Conservation (phyloP, 768 basidiomycete species). For the Lentinula edodes region DNA sequence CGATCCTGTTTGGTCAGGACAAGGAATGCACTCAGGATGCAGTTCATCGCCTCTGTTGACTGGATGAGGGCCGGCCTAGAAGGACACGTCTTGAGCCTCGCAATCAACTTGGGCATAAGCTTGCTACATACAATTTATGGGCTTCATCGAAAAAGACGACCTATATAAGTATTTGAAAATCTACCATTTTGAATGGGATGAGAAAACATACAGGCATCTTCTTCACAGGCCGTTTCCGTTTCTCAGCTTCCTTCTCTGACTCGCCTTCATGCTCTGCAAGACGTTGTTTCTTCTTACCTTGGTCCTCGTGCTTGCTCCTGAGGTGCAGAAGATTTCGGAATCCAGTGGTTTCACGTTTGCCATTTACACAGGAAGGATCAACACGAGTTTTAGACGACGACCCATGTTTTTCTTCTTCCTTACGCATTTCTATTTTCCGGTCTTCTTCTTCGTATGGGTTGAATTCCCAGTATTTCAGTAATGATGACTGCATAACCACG, state of each 20-base stretch:
- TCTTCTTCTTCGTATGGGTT: conserved; percentile 32
- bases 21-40: conserved; percentile 78
- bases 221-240: conserved; percentile 39
- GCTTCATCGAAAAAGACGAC: conserved; percentile 81
- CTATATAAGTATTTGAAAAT: conserved; percentile 16
- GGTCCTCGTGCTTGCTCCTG: not conserved
- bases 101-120: too few relatives aligned
- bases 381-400: conserved; percentile 36
- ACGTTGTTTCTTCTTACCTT: not conserved
- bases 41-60: conserved; percentile 78
- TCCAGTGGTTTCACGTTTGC: not conserved
- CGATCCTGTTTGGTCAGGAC: conserved; percentile 85
- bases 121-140: conserved; percentile 59
- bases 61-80: conserved; percentile 67
- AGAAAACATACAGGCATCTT: conserved; percentile 54
- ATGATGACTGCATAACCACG: conserved; percentile 43
- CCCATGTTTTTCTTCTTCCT: conserved; percentile 24
- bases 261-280: conserved; percentile 22
- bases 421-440: conserved; percentile 18
- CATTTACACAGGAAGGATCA: conserved; percentile 16
- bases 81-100: not conserved
- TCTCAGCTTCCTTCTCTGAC: conserved; percentile 25
- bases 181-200: not conserved
- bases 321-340: not conserved
- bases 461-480: conserved; percentile 72